phyloP scores from a whole-genome alignment of 805 yeast species.

The Teunomyces barrocoloradensis region DNA sequence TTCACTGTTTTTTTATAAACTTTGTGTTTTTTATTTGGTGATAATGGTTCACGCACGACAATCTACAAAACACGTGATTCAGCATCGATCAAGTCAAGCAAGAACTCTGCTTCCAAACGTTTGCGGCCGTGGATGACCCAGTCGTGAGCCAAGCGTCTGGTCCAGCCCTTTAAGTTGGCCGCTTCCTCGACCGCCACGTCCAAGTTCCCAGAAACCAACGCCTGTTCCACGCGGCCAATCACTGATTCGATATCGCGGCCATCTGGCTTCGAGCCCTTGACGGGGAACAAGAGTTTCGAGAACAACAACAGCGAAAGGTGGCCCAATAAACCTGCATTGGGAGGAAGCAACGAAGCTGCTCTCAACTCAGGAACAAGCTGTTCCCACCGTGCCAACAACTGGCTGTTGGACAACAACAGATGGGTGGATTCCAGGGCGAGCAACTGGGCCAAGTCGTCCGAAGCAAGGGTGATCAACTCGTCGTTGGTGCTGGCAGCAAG shows the following conservation, averaged over 20 bases:
- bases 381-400: constrained; percentile 77
- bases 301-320: constrained; percentile 79
- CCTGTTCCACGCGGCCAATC: constrained; percentile 78
- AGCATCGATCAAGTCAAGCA: constrained; percentile 65
- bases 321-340: constrained; percentile 93
- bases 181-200: constrained; percentile 92
- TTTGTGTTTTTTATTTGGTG: not conserved
- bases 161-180: constrained; percentile 87
- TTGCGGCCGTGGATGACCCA: constrained; percentile 90
- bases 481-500: constrained; percentile 24
- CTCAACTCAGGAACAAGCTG: constrained; percentile 81
- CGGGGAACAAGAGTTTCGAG: constrained; percentile 71
- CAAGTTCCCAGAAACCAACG: constrained; percentile 71
- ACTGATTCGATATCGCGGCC: constrained; percentile 88
- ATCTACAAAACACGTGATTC: constrained; percentile 48
- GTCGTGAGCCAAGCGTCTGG: constrained; percentile 82
- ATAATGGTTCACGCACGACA: not conserved
- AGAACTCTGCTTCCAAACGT: constrained; percentile 82
- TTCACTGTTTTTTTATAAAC: no score
- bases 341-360: constrained; percentile 85
- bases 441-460: constrained; percentile 34
- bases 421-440: constrained; percentile 37
- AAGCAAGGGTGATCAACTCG: constrained; percentile 33
- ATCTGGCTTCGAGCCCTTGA: constrained; percentile 67
- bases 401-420: constrained; percentile 72